These are phyloP conservation scores for Medicago truncatula DNA, from an alignment of 306 rosid species.

Conservation along the genomic window MtrunA17r5.0-ANR NC_053046.1:43897501-43898000, in stretches of 20 bases:
- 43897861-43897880: slow-evolving; percentile 74
- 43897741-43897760: slow-evolving; percentile 52
- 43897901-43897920: slow-evolving; percentile 92
- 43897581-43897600: slow-evolving; percentile 51
- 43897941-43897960: slow-evolving; percentile 93
- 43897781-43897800: slow-evolving; percentile 45
- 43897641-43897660: slow-evolving; percentile 41
- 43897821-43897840: slow-evolving; percentile 78
- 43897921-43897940: slow-evolving; percentile 71
- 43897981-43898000: slow-evolving; percentile 69
- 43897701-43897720: slow-evolving; percentile 58
- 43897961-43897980: slow-evolving; percentile 94
- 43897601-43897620: slow-evolving; percentile 55
- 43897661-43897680: slow-evolving; percentile 47
- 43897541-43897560: slow-evolving; percentile 49
- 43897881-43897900: slow-evolving; percentile 77
- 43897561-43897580: slow-evolving; percentile 52
- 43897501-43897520: slow-evolving; percentile 70
- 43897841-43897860: slow-evolving; percentile 65
- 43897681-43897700: slow-evolving; percentile 57
- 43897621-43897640: slow-evolving; percentile 44
- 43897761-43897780: slow-evolving; percentile 55
- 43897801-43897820: slow-evolving; percentile 74
- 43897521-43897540: slow-evolving; percentile 54
- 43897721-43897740: slow-evolving; percentile 50